These are phyloP conservation scores for Fomitopsis betulina DNA, from an alignment of 1,284 basidiomycete genomes.

Conservation along the genomic window DNA sequence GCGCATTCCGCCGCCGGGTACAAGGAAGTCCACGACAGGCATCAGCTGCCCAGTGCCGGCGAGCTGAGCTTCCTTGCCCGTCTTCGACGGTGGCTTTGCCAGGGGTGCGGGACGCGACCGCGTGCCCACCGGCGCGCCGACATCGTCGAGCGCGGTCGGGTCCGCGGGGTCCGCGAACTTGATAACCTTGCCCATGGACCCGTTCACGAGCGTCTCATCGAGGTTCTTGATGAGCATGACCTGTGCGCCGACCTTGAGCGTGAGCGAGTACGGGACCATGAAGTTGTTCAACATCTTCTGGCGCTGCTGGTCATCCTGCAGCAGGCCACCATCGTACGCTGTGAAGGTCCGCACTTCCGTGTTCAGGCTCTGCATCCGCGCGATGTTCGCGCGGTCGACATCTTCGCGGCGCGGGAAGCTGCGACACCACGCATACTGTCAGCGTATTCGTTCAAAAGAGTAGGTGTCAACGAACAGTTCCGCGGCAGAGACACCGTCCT, in stretches of 20 bases:
- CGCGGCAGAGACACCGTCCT: slow-evolving; percentile 75
- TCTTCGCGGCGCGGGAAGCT: slow-evolving; percentile 76
- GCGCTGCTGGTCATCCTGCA: slow-evolving; percentile 36
- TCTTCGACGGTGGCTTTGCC: slow-evolving; percentile 20
- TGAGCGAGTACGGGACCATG: slow-evolving; percentile 25
- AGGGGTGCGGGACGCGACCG: background rate
- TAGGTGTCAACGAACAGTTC: slow-evolving; percentile 54
- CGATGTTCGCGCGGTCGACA: slow-evolving; percentile 74
- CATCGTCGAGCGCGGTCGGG: slow-evolving; percentile 12
- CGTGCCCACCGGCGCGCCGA: slow-evolving; percentile 15
- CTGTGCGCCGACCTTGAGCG: slow-evolving; percentile 29
- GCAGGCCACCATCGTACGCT: slow-evolving; percentile 41
- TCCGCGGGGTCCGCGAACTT: slow-evolving; percentile 42
- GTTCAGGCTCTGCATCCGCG: slow-evolving; percentile 45
- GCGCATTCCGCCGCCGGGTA: slow-evolving; percentile 34
- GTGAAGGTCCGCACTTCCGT: slow-evolving; percentile 32
- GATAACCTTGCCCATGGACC: slow-evolving; percentile 71
- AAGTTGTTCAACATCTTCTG: slow-evolving; percentile 34
- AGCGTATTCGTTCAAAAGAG: slow-evolving; percentile 39
- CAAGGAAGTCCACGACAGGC: slow-evolving; percentile 33
- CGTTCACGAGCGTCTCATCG: slow-evolving; percentile 76
- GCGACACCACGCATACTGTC: background rate
- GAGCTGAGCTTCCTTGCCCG: slow-evolving; percentile 13
- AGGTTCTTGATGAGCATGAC: slow-evolving; percentile 67
- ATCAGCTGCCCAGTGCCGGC: slow-evolving; percentile 11